Conservation (phyloP, 163 green algal species). For the Chlamydomonas reinhardtii region DNA sequence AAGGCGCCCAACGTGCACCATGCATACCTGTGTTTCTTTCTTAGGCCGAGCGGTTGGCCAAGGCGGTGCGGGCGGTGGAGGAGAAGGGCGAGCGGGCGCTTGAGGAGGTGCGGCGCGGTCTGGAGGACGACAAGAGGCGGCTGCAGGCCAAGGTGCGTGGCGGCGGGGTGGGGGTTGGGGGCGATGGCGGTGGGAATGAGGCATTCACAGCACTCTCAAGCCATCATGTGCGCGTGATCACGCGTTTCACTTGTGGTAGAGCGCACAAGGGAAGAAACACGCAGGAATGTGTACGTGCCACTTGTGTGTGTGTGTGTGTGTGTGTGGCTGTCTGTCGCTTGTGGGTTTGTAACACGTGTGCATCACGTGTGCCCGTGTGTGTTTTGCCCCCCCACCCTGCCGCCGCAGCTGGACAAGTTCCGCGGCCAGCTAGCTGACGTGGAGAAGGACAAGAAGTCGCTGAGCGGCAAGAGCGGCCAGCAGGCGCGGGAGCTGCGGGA, state of each 20-base stretch:
- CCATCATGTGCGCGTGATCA: too few species aligned
- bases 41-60: slow-evolving; percentile 10
- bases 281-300: too few species aligned
- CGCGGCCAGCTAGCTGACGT: slow-evolving; percentile 38
- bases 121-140: slow-evolving; percentile 29
- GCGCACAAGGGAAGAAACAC: too few species aligned
- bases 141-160: slow-evolving; percentile 12
- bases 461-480: slow-evolving; percentile 31
- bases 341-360: too few species aligned
- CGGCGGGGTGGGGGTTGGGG: background rate
- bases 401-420: slow-evolving; percentile 35
- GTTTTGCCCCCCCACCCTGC: background rate
- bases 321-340: too few species aligned
- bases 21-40: too few species aligned
- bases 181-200: too few species aligned
- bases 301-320: too few species aligned
- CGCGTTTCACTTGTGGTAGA: too few species aligned
- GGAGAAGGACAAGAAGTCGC: slow-evolving; percentile 37
- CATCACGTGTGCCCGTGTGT: too few species aligned
- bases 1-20: too few species aligned
- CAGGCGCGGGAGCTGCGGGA: slow-evolving; percentile 32
- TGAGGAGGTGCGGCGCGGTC: background rate
- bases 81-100: background rate
- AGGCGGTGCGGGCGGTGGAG: slow-evolving; percentile 20
- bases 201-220: too few species aligned